Evolutionary conservation across 202 grass and related monocot genomes (phyloP).

Genomic region (Thinopyrum obtusiflorum): DNA sequence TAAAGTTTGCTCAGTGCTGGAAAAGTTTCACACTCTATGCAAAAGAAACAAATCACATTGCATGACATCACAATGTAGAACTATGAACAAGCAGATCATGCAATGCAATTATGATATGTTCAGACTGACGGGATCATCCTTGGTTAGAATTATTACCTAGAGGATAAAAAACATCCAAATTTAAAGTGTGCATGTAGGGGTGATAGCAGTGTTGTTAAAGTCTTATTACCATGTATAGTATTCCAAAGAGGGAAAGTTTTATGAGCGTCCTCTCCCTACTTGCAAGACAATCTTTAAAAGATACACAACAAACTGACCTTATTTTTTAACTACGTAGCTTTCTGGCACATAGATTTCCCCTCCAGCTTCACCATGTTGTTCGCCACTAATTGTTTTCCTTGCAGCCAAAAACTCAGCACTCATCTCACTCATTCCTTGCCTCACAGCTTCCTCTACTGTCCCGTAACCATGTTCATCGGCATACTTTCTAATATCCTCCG

Average conservation of each 20-base stretch:
- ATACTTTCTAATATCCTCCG: conserved; percentile 93
- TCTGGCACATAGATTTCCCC: conserved; percentile 97
- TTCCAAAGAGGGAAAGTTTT: not conserved
- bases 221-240: not conserved
- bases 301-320: conserved; percentile 55
- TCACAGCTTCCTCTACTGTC: conserved; percentile 82
- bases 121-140: not conserved
- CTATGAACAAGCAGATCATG: not conserved
- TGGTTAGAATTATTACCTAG: not conserved
- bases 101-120: not conserved
- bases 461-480: conserved; percentile 96
- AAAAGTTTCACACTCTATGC: not conserved
- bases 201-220: not conserved
- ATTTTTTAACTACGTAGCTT: conserved; percentile 63
- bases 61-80: not conserved
- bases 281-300: not conserved
- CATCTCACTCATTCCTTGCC: conserved; percentile 88
- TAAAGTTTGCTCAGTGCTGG: not conserved
- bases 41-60: not conserved
- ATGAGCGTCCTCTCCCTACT: not conserved
- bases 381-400: conserved; percentile 85
- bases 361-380: conserved; percentile 94
- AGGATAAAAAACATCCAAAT: not conserved
- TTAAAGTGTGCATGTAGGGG: not conserved
- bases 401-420: conserved; percentile 86